A percentile compares a stretch with the other conserved stretches of the same genome.
Evolutionary conservation across 805 yeast species (phyloP).

Genomic region (Cyberlindnera euphorbiae): DNA sequence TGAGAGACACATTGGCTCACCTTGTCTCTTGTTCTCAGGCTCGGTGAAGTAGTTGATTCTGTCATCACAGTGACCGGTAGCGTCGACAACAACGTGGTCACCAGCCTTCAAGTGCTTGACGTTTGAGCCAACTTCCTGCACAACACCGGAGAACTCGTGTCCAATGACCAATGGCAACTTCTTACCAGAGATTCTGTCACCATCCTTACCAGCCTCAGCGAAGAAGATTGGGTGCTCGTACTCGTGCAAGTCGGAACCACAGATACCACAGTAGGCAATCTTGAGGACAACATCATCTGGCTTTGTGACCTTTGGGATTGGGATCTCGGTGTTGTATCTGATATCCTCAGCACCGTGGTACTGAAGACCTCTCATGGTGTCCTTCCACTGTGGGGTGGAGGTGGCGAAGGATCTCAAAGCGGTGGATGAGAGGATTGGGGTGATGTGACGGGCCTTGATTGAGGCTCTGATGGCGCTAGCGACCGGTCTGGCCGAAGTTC

Average conservation of each 20-base stretch:
- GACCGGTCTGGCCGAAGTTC: too few species aligned
- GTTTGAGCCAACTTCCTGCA: conserved; percentile 45
- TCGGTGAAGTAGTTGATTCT: conserved; percentile 27
- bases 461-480: too few species aligned
- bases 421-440: neutral
- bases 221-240: conserved; percentile 60
- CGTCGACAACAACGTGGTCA: conserved; percentile 53
- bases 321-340: conserved; percentile 28
- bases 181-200: conserved; percentile 26
- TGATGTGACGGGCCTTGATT: neutral
- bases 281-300: conserved; percentile 41
- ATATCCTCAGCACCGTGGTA: conserved; percentile 37
- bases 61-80: conserved; percentile 41
- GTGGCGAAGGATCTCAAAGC: neutral
- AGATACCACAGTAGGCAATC: conserved; percentile 48
- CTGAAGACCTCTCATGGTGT: conserved; percentile 28
- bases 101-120: conserved; percentile 48
- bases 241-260: conserved; percentile 61
- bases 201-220: conserved; percentile 35
- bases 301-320: conserved; percentile 32
- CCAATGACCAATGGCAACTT: conserved; percentile 57
- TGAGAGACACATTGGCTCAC: conserved; percentile 34
- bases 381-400: too few species aligned
- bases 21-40: conserved; percentile 16
- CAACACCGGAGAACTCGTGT: conserved; percentile 59